These are phyloP conservation scores for Yamadazyma buinensis DNA, from an alignment of 1,139 yeast species.

Conservation along the genomic window DNA sequence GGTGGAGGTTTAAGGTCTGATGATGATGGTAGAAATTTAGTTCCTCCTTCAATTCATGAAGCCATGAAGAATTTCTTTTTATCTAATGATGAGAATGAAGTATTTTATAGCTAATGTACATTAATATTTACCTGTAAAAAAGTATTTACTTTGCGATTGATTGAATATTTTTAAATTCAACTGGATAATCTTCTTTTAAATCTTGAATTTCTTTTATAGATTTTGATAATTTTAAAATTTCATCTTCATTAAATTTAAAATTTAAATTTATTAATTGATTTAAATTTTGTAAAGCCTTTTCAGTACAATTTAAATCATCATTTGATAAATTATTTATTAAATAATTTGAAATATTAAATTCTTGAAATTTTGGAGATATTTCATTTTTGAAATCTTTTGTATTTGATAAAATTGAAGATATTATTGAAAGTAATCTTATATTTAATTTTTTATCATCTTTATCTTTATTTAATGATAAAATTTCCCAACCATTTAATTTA, in stretches of 20 bases:
- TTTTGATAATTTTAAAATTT: conserved; percentile 36
- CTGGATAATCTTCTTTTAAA: conserved; percentile 45
- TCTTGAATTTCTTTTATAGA: conserved; percentile 41
- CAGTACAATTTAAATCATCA: conserved; percentile 20
- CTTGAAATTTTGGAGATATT: conserved; percentile 37
- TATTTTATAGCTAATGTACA: conserved; percentile 11
- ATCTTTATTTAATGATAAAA: conserved; percentile 2
- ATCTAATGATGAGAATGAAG: conserved; percentile 50
- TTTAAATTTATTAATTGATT: conserved; percentile 44
- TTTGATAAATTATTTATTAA: conserved; percentile 8
- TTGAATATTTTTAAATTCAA: conserved; percentile 34
- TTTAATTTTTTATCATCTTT: conserved; percentile 34
- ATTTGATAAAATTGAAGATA: conserved; percentile 56
- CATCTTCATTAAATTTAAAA: conserved; percentile 45
- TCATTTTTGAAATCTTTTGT: conserved; percentile 26
- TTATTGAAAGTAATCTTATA: conserved; percentile 52
- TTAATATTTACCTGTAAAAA: too few species aligned
- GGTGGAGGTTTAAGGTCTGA: conserved; percentile 30
- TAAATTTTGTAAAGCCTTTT: conserved; percentile 56
- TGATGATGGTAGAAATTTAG: conserved; percentile 20
- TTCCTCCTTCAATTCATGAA: conserved; percentile 35
- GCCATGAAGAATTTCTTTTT: conserved; percentile 46
- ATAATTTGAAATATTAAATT: conserved; percentile 32
- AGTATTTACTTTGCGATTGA: neutral
- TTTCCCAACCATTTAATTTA: conserved; percentile 60